phyloP scores from a whole-genome alignment of 345 rosid species.

The Populus deltoides region DNA sequence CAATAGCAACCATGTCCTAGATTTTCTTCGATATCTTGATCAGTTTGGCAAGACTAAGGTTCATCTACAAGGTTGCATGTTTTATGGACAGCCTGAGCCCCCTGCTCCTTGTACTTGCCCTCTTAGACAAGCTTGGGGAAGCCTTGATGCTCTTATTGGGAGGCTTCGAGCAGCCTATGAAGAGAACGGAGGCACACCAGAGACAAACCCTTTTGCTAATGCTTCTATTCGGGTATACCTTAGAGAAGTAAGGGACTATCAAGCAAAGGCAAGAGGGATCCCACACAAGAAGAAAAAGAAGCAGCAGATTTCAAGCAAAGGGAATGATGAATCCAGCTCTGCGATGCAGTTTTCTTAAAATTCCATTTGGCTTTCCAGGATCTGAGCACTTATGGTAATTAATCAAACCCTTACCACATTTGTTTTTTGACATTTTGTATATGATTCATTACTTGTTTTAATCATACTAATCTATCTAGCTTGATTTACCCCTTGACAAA shows the following conservation, averaged over 20 bases:
- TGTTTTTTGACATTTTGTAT: not conserved
- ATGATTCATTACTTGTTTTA: not conserved
- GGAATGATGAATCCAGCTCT: constrained; percentile 42
- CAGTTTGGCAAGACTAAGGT: constrained; percentile 88
- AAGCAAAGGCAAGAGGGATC: constrained; percentile 84
- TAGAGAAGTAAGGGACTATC: constrained; percentile 75
- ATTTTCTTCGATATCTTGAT: constrained; percentile 68
- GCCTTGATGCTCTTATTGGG: constrained; percentile 88
- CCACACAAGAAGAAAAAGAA: constrained; percentile 85
- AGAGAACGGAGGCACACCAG: constrained; percentile 78
- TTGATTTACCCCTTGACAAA: too few relatives aligned
- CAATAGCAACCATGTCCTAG: constrained; percentile 61
- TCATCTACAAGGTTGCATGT: constrained; percentile 70
- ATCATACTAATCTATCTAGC: not conserved
- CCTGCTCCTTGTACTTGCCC: constrained; percentile 92
- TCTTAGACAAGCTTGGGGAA: constrained; percentile 86
- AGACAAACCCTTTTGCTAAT: constrained; percentile 79
- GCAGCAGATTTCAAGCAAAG: constrained; percentile 38
- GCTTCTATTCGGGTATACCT: constrained; percentile 66
- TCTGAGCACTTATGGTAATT: not conserved
- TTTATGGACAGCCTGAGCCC: constrained; percentile 84
- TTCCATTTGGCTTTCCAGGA: not conserved
- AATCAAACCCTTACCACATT: not conserved
- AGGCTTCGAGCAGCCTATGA: constrained; percentile 87
- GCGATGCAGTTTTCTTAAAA: constrained; percentile 42